A percentile compares a stretch with the other conserved stretches of the same genome.
phyloP scores from a whole-genome alignment of 805 yeast genomes.

The Barnettozyma pratensis region DNA sequence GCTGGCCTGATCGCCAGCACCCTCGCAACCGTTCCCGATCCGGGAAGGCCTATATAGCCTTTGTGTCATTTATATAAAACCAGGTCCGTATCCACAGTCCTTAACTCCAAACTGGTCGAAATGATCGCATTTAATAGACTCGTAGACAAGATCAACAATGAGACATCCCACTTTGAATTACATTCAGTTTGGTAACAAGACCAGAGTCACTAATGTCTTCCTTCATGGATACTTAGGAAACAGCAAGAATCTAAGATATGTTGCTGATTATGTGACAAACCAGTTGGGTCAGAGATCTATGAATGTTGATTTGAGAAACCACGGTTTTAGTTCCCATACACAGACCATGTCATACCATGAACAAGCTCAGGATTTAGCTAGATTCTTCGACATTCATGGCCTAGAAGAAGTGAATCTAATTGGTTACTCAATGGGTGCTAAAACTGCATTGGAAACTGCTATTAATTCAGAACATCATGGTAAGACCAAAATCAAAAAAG shows the following conservation, averaged over 20 bases:
- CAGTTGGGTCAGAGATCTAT: not conserved
- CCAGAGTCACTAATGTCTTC: not conserved
- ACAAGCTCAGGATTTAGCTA: not conserved
- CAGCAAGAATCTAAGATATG: not conserved
- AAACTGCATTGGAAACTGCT: not conserved
- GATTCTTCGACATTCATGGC: not conserved
- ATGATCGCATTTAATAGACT: too few species aligned
- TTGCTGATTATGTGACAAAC: not conserved
- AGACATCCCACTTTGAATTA: too few species aligned
- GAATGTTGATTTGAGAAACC: not conserved
- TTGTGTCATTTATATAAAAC: too few species aligned
- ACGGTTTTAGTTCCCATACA: not conserved
- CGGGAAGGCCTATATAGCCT: too few species aligned
- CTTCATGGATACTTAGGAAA: not conserved
- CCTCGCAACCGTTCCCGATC: too few species aligned
- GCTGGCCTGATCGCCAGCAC: too few species aligned
- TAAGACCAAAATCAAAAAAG: not conserved
- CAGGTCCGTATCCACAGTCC: too few species aligned
- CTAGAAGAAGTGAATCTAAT: not conserved
- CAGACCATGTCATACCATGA: not conserved
- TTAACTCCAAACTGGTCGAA: too few species aligned
- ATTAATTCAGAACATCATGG: not conserved
- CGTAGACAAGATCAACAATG: too few species aligned
- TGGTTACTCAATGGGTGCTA: not conserved
- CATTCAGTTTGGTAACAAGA: not conserved